A percentile compares a stretch with the other conserved stretches of the same genome.
Conservation (phyloP, 768 basidiomycete species). For the Tephrocybe sp. region DNA sequence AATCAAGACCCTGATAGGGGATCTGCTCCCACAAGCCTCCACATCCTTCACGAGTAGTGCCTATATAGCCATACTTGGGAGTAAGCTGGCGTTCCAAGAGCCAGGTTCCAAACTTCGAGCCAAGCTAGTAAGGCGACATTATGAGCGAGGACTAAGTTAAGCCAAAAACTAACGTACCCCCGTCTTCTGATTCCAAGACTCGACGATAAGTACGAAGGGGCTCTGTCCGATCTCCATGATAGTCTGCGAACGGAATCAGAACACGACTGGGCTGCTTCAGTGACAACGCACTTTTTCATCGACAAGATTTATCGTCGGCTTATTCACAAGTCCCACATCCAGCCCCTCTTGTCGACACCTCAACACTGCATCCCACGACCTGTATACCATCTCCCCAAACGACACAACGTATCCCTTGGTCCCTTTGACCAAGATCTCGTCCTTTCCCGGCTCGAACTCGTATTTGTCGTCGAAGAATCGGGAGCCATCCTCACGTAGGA, state of each 20-base stretch:
- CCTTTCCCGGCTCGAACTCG: conserved; percentile 81
- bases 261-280: not conserved
- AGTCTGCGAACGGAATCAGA: conserved; percentile 30
- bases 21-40: conserved; percentile 84
- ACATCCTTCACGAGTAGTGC: conserved; percentile 69
- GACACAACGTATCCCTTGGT: conserved; percentile 81
- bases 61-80: conserved; percentile 82
- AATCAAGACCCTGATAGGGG: conserved; percentile 77
- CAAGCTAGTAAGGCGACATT: conserved; percentile 44
- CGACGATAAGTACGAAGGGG: conserved; percentile 81
- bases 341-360: conserved; percentile 69
- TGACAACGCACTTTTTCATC: conserved; percentile 75
- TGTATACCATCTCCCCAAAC: conserved; percentile 86
- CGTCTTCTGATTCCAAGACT: conserved; percentile 88
- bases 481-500: conserved; percentile 74
- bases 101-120: conserved; percentile 85
- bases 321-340: conserved; percentile 86
- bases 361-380: conserved; percentile 81
- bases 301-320: conserved; percentile 78
- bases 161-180: conserved; percentile 41
- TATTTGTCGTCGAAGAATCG: conserved; percentile 45
- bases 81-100: conserved; percentile 79
- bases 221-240: conserved; percentile 72
- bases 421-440: conserved; percentile 79
- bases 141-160: not conserved